Evolutionary conservation across 257 asterid species (phyloP).

Genomic region (Lycium ferocissimum): DNA sequence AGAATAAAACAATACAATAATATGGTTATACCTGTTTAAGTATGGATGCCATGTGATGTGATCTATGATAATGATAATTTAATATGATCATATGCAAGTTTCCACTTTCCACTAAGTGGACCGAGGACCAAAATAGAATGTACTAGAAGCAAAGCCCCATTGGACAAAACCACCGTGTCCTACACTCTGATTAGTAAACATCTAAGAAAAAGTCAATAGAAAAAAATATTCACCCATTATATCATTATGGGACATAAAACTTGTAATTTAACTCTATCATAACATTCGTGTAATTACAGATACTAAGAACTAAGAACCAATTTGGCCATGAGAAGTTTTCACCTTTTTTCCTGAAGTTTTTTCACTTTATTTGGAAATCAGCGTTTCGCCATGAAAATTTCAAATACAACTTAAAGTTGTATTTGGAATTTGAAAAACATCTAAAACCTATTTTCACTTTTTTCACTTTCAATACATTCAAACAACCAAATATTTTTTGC

Average conservation of each 20-base stretch:
- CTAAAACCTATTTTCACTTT: too few species aligned
- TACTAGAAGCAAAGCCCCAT: slow-evolving; percentile 3
- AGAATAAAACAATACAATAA: too few species aligned
- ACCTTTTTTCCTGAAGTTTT: too few species aligned
- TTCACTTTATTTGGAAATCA: too few species aligned
- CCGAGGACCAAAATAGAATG: neutral
- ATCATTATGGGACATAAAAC: neutral
- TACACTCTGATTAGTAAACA: neutral
- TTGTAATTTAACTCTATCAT: neutral
- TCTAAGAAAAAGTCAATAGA: neutral
- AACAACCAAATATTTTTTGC: too few species aligned
- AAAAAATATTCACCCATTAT: neutral
- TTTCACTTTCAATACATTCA: too few species aligned
- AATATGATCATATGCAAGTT: neutral
- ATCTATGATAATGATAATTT: neutral
- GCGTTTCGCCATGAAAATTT: too few species aligned
- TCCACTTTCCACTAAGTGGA: neutral
- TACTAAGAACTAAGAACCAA: too few species aligned
- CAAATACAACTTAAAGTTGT: too few species aligned
- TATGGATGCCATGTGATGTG: neutral
- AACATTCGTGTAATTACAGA: neutral
- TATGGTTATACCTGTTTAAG: neutral
- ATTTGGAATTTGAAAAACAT: too few species aligned
- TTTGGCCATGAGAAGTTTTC: too few species aligned
- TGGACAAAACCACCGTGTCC: neutral